Percentiles rank a stretch among this genome's conserved stretches.
Conservation (phyloP, 305 asterid genomes). For the Fraxinus sp. region DNA sequence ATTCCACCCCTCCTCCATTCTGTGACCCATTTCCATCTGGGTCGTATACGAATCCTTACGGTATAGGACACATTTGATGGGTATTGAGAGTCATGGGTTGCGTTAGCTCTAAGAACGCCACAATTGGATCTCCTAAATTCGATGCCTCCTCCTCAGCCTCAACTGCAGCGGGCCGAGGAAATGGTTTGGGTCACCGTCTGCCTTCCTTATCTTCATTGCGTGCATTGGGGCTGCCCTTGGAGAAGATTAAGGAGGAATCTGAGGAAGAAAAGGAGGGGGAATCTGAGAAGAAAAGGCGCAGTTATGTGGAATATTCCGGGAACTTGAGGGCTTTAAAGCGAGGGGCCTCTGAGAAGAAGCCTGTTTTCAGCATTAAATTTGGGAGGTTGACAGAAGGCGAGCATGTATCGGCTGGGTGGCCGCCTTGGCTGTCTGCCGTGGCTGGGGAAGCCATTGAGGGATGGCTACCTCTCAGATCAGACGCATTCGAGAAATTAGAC, state of each 20-base stretch:
- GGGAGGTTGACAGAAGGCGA: slow-evolving; percentile 59
- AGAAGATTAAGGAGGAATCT: slow-evolving; percentile 54
- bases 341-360: slow-evolving; percentile 34
- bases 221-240: slow-evolving; percentile 31
- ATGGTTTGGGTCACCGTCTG: slow-evolving; percentile 17
- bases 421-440: slow-evolving; percentile 77
- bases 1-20: slow-evolving; percentile 28
- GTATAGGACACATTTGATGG: slow-evolving; percentile 55
- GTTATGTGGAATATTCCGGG: slow-evolving; percentile 16
- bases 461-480: slow-evolving; percentile 73
- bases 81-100: slow-evolving; percentile 95
- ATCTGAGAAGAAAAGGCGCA: slow-evolving; percentile 21
- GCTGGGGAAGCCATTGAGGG: slow-evolving; percentile 88
- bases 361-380: slow-evolving; percentile 48
- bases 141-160: slow-evolving; percentile 28
- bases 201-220: slow-evolving; percentile 31
- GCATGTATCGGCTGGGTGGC: slow-evolving; percentile 82
- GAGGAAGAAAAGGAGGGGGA: slow-evolving; percentile 41
- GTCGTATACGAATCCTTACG: slow-evolving; percentile 22
- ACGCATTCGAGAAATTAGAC: slow-evolving; percentile 68
- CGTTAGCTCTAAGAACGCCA: slow-evolving; percentile 72
- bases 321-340: slow-evolving; percentile 33
- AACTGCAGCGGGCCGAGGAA: slow-evolving; percentile 23
- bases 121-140: slow-evolving; percentile 38
- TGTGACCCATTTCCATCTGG: slow-evolving; percentile 43